These are phyloP conservation scores for Plasmopara muralis DNA, from an alignment of 352 stramenopile genomes.

Conservation along the genomic window DNA sequence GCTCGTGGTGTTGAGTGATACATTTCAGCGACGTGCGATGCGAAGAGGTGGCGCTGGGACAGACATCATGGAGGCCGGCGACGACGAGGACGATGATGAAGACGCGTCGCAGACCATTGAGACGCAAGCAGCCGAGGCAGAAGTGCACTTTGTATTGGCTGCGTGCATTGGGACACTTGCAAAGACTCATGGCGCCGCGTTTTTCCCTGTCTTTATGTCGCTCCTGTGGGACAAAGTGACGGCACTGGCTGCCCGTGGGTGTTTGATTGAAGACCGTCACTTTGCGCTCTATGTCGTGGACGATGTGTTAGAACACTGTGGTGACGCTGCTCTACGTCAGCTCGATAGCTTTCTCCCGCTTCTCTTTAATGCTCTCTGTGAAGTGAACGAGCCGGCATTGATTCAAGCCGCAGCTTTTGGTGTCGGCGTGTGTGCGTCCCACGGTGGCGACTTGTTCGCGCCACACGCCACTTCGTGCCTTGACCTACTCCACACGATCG, in stretches of 20 bases:
- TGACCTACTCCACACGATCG: constrained; percentile 52
- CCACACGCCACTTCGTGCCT: constrained; percentile 43
- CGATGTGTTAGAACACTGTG: constrained; percentile 78
- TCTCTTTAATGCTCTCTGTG: constrained; percentile 46
- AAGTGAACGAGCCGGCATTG: constrained; percentile 52
- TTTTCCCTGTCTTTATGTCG: constrained; percentile 74
- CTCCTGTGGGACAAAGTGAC: constrained; percentile 73
- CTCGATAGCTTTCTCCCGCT: constrained; percentile 65
- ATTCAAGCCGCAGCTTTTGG: constrained; percentile 70
- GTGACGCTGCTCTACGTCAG: constrained; percentile 34
- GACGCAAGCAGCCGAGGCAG: constrained; percentile 41
- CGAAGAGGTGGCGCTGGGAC: constrained; percentile 24
- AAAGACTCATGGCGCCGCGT: constrained; percentile 53
- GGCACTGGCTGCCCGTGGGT: constrained; percentile 56
- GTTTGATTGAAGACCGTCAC: constrained; percentile 69
- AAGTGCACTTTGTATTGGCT: constrained; percentile 76
- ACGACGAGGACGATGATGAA: constrained; percentile 41
- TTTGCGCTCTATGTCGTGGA: constrained; percentile 84
- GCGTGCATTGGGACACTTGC: constrained; percentile 70
- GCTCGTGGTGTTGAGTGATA: constrained; percentile 69
- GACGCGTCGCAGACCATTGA: constrained; percentile 38
- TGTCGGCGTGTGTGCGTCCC: constrained; percentile 56
- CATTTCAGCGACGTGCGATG: constrained; percentile 69
- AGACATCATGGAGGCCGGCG: constrained; percentile 26
- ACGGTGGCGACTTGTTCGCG: constrained; percentile 47